Conservation (phyloP, 345 rosid species). For the Hibiscus syriacus region DNA sequence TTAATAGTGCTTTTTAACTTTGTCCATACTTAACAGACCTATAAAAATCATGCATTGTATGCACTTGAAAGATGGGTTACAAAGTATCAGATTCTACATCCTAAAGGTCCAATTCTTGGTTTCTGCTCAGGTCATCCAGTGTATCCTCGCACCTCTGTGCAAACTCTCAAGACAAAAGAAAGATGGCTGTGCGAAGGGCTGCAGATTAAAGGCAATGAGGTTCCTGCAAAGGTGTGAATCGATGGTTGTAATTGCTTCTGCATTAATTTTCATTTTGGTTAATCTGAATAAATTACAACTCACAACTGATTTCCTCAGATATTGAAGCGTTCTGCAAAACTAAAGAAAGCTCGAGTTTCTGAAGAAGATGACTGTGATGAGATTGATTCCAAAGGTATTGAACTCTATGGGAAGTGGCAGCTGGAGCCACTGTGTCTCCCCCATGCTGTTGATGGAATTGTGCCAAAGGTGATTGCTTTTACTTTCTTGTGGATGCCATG, state of each 20-base stretch:
- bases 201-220: constrained; percentile 67
- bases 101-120: constrained; percentile 78
- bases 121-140: constrained; percentile 86
- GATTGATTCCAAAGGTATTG: constrained; percentile 45
- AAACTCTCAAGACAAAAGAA: constrained; percentile 64
- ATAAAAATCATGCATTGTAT: constrained; percentile 62
- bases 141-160: constrained; percentile 79
- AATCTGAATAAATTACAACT: background rate
- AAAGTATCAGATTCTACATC: constrained; percentile 80
- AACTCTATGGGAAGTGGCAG: constrained; percentile 91
- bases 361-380: constrained; percentile 45
- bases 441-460: constrained; percentile 81
- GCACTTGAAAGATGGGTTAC: constrained; percentile 92
- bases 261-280: background rate
- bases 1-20: no score
- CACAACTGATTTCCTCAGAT: constrained; percentile 29
- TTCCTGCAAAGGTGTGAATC: constrained; percentile 60
- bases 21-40: constrained; percentile 49
- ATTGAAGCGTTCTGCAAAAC: constrained; percentile 44
- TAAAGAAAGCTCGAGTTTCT: constrained; percentile 31
- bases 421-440: constrained; percentile 76
- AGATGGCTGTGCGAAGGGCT: constrained; percentile 89
- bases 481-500: constrained; percentile 2
- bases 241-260: background rate
- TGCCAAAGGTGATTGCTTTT: constrained; percentile 60